These are phyloP conservation scores for Allium cepa DNA, from an alignment of 106 monocot species.

Conservation along the genomic window DNA sequence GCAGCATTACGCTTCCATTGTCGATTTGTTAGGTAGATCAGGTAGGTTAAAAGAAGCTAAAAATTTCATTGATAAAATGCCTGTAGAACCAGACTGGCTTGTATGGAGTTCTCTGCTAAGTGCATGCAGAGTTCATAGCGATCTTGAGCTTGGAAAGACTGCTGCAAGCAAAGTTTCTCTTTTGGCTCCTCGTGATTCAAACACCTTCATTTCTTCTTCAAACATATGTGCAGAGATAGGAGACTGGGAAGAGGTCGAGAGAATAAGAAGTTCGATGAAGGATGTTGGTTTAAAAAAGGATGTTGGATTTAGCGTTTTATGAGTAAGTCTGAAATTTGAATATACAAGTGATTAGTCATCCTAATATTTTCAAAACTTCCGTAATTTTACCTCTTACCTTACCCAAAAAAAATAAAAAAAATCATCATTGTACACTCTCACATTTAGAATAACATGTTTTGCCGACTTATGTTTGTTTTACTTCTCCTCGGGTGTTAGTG, in stretches of 20 bases:
- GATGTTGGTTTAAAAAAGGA: constrained; percentile 42
- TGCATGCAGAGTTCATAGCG: constrained; percentile 68
- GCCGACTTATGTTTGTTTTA: too few species aligned
- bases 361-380: too few species aligned
- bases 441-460: too few species aligned
- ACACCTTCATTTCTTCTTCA: constrained; percentile 42
- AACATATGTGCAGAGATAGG: constrained; percentile 55
- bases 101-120: constrained; percentile 65
- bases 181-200: constrained; percentile 36
- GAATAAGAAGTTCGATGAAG: constrained; percentile 51
- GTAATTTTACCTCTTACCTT: too few species aligned
- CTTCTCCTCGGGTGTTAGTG: too few species aligned
- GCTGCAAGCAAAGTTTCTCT: constrained; percentile 46
- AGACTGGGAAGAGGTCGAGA: constrained; percentile 52
- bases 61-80: constrained; percentile 44
- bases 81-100: constrained; percentile 27
- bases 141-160: constrained; percentile 37
- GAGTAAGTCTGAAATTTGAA: background rate
- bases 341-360: too few species aligned
- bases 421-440: too few species aligned
- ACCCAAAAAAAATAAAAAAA: too few species aligned
- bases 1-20: constrained; percentile 53
- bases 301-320: constrained; percentile 54
- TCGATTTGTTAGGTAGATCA: constrained; percentile 58
- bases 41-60: constrained; percentile 55